Percentiles rank a stretch among this genome's conserved stretches.
phyloP scores from a whole-genome alignment of 805 yeast species.

The Wickerhamiella siamensis region DNA sequence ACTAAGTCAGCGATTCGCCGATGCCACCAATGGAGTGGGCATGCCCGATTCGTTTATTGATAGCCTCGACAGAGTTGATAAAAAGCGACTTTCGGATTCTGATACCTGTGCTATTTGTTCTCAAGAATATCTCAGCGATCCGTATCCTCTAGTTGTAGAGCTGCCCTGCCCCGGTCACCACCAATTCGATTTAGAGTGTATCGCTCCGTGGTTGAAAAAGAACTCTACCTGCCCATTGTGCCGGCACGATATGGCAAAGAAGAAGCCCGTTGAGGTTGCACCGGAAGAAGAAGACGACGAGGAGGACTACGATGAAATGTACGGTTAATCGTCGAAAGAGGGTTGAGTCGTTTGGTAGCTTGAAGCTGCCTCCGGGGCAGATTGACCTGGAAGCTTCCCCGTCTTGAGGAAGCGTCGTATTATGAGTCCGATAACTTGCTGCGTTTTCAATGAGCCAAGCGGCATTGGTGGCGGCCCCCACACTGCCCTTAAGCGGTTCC shows the following conservation, averaged over 20 bases:
- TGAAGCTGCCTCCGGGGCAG: background rate
- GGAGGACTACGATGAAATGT: constrained; percentile 62
- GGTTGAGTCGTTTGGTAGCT: background rate
- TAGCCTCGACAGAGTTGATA: constrained; percentile 54
- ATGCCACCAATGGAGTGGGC: constrained; percentile 26
- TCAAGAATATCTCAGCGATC: constrained; percentile 50
- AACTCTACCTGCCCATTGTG: constrained; percentile 64
- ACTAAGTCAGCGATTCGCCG: constrained; percentile 2
- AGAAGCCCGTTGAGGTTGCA: constrained; percentile 30
- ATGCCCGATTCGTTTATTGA: constrained; percentile 62
- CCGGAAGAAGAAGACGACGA: constrained; percentile 45
- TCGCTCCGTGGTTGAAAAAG: constrained; percentile 73
- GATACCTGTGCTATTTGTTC: constrained; percentile 83
- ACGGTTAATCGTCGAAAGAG: constrained; percentile 34
- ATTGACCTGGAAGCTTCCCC: background rate
- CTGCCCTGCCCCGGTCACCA: constrained; percentile 58
- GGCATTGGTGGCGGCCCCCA: constrained; percentile 21
- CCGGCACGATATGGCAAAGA: constrained; percentile 50
- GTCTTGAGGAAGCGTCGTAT: constrained; percentile 7
- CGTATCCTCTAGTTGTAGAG: constrained; percentile 64
- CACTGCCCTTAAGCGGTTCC: constrained; percentile 19
- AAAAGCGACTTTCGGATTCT: constrained; percentile 26
- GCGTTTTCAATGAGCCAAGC: constrained; percentile 12
- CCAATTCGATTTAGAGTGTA: constrained; percentile 76
- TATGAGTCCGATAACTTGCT: constrained; percentile 7